phyloP scores from a whole-genome alignment of 345 rosid species.

The Bruguiera parviflora region DNA sequence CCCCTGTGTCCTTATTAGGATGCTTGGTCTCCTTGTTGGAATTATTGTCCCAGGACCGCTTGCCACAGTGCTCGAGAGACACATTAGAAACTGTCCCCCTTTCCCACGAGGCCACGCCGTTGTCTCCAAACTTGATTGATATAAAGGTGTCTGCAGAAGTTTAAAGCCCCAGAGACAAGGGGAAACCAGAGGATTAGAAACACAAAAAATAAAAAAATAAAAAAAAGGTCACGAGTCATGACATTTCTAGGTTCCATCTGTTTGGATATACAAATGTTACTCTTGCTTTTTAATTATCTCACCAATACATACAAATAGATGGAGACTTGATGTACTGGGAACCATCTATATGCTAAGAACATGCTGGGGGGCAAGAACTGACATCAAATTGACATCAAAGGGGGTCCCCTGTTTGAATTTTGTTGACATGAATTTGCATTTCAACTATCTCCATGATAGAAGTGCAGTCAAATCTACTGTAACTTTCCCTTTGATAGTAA shows the following conservation, averaged over 20 bases:
- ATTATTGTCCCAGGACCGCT: constrained; percentile 28
- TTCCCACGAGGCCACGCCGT: constrained; percentile 89
- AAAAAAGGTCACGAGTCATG: not conserved
- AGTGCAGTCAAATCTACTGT: too few relatives aligned
- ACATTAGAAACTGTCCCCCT: constrained; percentile 57
- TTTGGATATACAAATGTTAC: not conserved
- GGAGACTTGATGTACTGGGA: not conserved
- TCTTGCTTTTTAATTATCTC: not conserved
- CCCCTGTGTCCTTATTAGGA: not conserved
- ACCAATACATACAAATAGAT: not conserved
- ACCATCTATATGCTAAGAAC: not conserved
- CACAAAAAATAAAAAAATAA: not conserved
- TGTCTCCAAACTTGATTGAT: constrained; percentile 81
- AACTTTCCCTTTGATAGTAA: too few relatives aligned
- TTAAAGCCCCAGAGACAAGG: not conserved
- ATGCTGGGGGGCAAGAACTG: constrained; percentile 1
- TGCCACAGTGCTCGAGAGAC: constrained; percentile 45
- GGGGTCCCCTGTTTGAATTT: constrained; percentile 2
- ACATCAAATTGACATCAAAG: constrained; percentile 5
- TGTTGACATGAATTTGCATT: not conserved
- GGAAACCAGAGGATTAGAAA: not conserved
- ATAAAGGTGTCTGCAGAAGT: constrained; percentile 75
- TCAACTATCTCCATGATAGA: not conserved
- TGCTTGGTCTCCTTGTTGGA: constrained; percentile 19
- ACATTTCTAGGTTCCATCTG: not conserved